Evolutionary conservation across 2,329 filamentous ascomycete species (phyloP).

Genomic region (Fusarium penzigii): DNA sequence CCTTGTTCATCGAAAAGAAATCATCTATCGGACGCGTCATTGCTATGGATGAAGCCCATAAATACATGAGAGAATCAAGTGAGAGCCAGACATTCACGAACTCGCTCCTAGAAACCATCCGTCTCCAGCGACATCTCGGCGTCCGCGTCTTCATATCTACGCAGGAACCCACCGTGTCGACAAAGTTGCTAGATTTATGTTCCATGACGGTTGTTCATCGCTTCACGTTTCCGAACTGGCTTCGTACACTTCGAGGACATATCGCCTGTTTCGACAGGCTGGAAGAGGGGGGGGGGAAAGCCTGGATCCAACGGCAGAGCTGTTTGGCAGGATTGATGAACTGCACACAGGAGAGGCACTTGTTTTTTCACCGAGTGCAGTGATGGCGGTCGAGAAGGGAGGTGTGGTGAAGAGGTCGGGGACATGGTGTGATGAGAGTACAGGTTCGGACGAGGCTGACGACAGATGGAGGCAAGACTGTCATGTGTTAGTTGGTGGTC

Average conservation of each 20-base stretch:
- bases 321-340: not conserved
- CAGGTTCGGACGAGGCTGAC: not conserved
- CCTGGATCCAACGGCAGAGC: not conserved
- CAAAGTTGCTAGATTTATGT: slow-evolving; percentile 69
- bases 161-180: slow-evolving; percentile 73
- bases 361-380: not conserved
- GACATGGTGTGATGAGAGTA: not conserved
- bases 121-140: slow-evolving; percentile 70
- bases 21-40: slow-evolving; percentile 56
- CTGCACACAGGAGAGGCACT: not conserved
- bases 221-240: slow-evolving; percentile 69
- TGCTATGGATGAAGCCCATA: slow-evolving; percentile 77
- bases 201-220: slow-evolving; percentile 72
- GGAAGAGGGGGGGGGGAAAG: not conserved
- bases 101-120: slow-evolving; percentile 61
- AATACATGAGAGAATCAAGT: slow-evolving; percentile 62
- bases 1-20: slow-evolving; percentile 61
- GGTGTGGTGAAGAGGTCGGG: not conserved
- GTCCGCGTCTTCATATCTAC: slow-evolving; percentile 71
- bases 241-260: slow-evolving; percentile 22
- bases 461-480: not conserved
- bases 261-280: not conserved
- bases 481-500: not conserved
- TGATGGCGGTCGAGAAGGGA: not conserved
- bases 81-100: slow-evolving; percentile 62